A percentile compares a stretch with the other conserved stretches of the same genome.
Conservation (phyloP, 345 rosid species). For the Hypericum androsaemum region DNA sequence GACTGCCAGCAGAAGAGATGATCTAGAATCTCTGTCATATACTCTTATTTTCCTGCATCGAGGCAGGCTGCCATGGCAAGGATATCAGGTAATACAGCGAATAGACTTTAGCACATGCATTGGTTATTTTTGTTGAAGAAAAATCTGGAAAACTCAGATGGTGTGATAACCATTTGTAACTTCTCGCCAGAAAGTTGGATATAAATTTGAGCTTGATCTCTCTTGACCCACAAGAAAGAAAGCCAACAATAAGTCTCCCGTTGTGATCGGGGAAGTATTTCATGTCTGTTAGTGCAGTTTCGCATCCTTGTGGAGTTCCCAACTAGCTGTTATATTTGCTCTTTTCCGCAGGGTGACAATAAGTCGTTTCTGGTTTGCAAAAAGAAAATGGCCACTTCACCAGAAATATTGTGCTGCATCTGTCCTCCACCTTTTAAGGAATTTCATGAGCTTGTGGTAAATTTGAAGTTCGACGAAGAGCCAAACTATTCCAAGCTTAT, state of each 20-base stretch:
- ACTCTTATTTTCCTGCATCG: slow-evolving; percentile 26
- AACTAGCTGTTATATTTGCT: not conserved
- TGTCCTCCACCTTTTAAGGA: slow-evolving; percentile 25
- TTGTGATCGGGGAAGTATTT: no score
- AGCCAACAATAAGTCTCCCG: no score
- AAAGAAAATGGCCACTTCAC: slow-evolving; percentile 30
- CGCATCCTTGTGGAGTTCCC: not conserved
- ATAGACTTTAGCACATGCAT: no score
- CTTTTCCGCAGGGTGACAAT: slow-evolving; percentile 18
- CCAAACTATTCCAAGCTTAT: slow-evolving; percentile 24
- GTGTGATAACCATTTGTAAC: no score
- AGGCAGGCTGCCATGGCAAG: slow-evolving; percentile 34
- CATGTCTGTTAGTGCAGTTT: no score
- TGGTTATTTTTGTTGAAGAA: no score
- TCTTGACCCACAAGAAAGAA: no score
- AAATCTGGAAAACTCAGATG: no score
- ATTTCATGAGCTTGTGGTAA: slow-evolving; percentile 25
- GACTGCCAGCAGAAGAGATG: slow-evolving; percentile 30
- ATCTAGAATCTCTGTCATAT: slow-evolving; percentile 27
- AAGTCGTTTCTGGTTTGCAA: slow-evolving; percentile 29
- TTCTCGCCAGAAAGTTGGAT: no score
- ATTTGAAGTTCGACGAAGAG: slow-evolving; percentile 31
- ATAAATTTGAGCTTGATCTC: no score
- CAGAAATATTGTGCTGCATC: slow-evolving; percentile 24
- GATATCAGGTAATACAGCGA: slow-evolving; percentile 18